phyloP scores from a whole-genome alignment of 1,284 basidiomycete genomes.

The Puccinia coronata region DNA sequence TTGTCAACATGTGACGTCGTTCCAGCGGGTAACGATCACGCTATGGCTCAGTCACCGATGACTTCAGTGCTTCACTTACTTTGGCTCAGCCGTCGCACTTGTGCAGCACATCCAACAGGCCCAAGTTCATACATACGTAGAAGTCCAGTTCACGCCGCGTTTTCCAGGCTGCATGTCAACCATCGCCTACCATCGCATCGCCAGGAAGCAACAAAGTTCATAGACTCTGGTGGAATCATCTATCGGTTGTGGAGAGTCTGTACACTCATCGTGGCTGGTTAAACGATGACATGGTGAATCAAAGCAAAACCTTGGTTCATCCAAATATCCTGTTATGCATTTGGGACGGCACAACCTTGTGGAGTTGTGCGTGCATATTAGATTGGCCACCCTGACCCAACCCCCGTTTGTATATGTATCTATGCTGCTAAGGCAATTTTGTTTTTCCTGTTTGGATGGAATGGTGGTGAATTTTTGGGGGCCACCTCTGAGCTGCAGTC shows the following conservation, averaged over 20 bases:
- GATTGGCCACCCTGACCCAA: too few relatives aligned
- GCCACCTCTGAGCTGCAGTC: not conserved
- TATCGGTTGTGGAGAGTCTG: slow-evolving; percentile 1
- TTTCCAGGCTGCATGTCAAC: not conserved
- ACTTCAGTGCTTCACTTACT: not conserved
- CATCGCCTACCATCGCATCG: not conserved
- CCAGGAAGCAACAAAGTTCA: not conserved
- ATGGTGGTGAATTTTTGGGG: too few relatives aligned
- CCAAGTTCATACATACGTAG: too few relatives aligned
- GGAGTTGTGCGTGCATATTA: slow-evolving; percentile 1
- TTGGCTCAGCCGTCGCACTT: too few relatives aligned
- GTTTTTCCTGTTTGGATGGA: slow-evolving; percentile 17
- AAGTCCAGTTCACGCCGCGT: slow-evolving; percentile 1
- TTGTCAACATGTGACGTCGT: too few relatives aligned
- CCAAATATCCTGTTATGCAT: not conserved
- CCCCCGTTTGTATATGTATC: not conserved
- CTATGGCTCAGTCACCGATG: slow-evolving; percentile 4
- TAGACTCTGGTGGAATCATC: not conserved
- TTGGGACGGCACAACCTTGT: slow-evolving; percentile 8
- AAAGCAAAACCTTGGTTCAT: not conserved
- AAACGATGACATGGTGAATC: not conserved
- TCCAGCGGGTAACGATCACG: not conserved
- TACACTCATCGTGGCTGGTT: not conserved
- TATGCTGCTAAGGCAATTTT: slow-evolving; percentile 4
- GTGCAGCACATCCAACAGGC: not conserved